Percentiles rank a stretch among this genome's conserved stretches.
Conservation (phyloP, 331 rosid species). For the Acacia concinna region DNA sequence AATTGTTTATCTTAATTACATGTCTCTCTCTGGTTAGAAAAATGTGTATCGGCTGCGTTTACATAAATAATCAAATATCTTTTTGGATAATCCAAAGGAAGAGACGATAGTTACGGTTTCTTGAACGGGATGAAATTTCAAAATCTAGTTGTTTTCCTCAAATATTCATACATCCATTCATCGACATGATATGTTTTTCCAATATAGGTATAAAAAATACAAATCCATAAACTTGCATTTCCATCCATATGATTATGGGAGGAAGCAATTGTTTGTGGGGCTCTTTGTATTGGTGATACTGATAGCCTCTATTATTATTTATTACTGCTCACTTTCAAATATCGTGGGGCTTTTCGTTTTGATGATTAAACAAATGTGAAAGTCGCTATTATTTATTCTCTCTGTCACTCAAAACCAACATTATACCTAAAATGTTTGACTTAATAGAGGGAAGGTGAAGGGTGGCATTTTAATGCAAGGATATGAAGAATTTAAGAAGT, state of each 20-base stretch:
- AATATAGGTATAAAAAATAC: background rate
- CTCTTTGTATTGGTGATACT: background rate
- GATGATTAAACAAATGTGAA: background rate
- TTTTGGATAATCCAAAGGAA: background rate
- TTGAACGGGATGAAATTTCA: background rate
- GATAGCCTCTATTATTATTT: background rate
- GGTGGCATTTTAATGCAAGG: too few relatives aligned
- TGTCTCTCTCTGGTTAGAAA: too few relatives aligned
- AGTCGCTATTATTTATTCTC: too few relatives aligned
- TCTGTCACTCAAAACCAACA: too few relatives aligned
- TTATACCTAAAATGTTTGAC: too few relatives aligned
- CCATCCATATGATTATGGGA: constrained; percentile 4
- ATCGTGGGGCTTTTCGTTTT: too few relatives aligned
- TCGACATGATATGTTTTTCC: too few relatives aligned
- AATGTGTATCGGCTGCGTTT: too few relatives aligned
- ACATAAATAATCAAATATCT: background rate
- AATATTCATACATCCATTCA: background rate
- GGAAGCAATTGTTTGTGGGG: constrained; percentile 24
- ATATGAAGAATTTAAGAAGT: too few relatives aligned
- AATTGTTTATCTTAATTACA: too few relatives aligned
- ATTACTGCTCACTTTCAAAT: background rate
- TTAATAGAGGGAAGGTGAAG: too few relatives aligned
- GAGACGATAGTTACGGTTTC: background rate
- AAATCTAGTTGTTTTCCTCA: too few relatives aligned
- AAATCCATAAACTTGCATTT: background rate